These are phyloP conservation scores for Colletotrichum horii DNA, from an alignment of 2,329 filamentous ascomycete genomes.

Conservation along the genomic window DNA sequence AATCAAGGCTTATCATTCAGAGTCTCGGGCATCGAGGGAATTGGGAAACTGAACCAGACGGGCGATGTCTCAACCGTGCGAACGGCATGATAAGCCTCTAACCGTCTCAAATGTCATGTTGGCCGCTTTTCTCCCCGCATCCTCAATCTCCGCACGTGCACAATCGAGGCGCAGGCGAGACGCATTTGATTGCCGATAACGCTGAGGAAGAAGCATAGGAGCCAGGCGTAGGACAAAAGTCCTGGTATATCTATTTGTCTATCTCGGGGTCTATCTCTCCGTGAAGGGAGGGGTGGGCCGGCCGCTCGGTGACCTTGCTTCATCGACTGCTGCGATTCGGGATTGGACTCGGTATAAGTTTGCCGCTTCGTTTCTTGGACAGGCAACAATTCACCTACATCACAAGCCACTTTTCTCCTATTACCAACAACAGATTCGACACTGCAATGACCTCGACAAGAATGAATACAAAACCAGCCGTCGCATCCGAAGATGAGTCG, in stretches of 20 bases:
- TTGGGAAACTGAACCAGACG: accelerated
- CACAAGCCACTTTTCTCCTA: background rate
- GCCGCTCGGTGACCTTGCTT: background rate
- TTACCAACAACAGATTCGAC: background rate
- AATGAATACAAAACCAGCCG: background rate
- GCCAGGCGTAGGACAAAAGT: background rate
- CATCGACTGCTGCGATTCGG: background rate
- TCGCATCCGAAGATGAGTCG: background rate
- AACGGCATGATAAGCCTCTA: no score
- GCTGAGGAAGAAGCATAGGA: no score
- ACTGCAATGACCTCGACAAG: background rate
- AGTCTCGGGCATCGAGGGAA: background rate
- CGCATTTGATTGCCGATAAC: background rate
- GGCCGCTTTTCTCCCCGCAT: no score
- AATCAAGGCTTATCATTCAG: background rate
- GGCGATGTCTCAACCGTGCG: no score
- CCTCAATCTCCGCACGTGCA: background rate
- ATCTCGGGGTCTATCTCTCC: background rate
- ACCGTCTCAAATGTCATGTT: no score
- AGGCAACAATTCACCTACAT: background rate
- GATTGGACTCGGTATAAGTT: background rate
- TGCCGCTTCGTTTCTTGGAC: background rate
- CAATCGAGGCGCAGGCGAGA: background rate
- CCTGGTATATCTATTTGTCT: background rate
- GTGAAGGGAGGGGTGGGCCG: background rate